Evolutionary conservation across 1,284 basidiomycete genomes (phyloP), one percentile per base, ranked within the genome.

Genomic region (Thecaphora thlaspeos): DNA sequence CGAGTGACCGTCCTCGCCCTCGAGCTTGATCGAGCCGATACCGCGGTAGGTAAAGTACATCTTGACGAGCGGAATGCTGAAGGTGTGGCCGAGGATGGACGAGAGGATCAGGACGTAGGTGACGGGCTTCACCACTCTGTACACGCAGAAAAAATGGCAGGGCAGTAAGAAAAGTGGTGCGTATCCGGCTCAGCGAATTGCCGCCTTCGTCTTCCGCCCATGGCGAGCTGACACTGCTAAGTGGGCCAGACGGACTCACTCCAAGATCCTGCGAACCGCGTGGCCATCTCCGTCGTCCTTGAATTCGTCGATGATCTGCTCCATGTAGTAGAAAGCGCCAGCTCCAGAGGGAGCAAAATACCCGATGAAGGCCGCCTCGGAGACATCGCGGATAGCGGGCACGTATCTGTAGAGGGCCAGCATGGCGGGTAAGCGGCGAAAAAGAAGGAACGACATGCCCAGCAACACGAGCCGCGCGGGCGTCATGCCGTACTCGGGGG

Each of bases 331-430:
- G 19, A 68, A 48, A 12, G 71, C 66, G 18, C 79, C 79, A 4
- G 81, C 80, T 14, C 81, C 80, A 53, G 79, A 79, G 0, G 79
- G 79, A 1, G 79, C 79, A 61, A 79, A 79, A 61, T 75, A 79
- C 4, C 78, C 79, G n/a, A 75, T 53, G 43, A 80, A 80, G 45
- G 72, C 43, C 0, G 74, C 74, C 41, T 80, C 71, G 28, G 64
- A 54, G 14, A 57, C 30, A 15, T 70, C 69, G 26, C 61, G 57
- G 7, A 80, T 40, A 0, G 71, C 72, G 0, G 79, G 79, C 11
- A 79, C 73, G 34, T 67, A 51, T 11, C 61, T 54, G 39, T 71
- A 70, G 8, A 73, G 51, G 1, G 61, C 48, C 4, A 78, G 44
- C 51, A 77, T 61, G 21, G 68, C 77, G 0, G 79, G 73, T 21